Conservation (phyloP, 345 rosid species). For the Bruguiera gymnorhiza region DNA sequence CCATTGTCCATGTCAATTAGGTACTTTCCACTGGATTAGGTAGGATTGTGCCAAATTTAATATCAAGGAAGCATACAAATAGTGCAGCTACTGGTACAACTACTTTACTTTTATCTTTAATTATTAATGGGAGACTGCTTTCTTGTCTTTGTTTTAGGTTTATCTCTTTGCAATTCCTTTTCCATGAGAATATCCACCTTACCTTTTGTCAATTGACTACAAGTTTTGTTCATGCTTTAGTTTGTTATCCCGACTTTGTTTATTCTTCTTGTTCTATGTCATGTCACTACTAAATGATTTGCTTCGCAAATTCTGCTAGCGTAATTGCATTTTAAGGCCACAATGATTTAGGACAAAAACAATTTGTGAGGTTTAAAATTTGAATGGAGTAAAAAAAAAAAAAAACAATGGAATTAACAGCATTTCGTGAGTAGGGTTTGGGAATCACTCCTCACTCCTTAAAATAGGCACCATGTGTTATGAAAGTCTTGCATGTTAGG, state of each 20-base stretch:
- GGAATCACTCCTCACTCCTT: too few relatives aligned
- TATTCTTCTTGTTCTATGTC: neutral
- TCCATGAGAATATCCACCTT: neutral
- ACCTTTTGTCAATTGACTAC: neutral
- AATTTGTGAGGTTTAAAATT: too few relatives aligned
- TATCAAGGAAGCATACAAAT: slow-evolving; percentile 97
- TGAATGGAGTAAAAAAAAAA: too few relatives aligned
- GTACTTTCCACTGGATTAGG: slow-evolving; percentile 99
- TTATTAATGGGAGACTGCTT: neutral
- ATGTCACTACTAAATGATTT: too few relatives aligned
- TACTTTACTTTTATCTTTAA: neutral
- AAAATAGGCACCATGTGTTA: too few relatives aligned
- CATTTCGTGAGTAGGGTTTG: too few relatives aligned
- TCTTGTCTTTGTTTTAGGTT: neutral
- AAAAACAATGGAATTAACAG: too few relatives aligned
- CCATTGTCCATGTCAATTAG: slow-evolving; percentile 38
- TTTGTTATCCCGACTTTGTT: neutral
- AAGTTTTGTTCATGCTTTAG: neutral
- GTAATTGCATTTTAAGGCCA: too few relatives aligned
- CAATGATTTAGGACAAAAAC: too few relatives aligned
- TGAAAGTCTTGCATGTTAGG: too few relatives aligned
- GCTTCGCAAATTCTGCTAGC: too few relatives aligned
- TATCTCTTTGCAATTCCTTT: neutral
- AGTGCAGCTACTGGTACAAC: slow-evolving; percentile 88
- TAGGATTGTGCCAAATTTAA: slow-evolving; percentile 96